phyloP scores from a whole-genome alignment of 495 filamentous ascomycete species.

The Aspergillus cavernicola region DNA sequence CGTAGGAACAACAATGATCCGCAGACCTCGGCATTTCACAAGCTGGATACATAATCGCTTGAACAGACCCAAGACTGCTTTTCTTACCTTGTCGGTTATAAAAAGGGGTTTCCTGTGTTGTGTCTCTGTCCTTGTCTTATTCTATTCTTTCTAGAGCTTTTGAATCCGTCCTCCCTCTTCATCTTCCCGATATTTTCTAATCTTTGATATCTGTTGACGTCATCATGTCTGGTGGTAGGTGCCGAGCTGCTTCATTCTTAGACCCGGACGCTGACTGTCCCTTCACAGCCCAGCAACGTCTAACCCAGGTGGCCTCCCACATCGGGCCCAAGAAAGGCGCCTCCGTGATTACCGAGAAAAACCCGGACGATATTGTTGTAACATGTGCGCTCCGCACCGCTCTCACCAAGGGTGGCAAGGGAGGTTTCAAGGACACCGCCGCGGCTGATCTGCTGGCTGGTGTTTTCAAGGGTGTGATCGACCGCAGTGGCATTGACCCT shows the following conservation, averaged over 20 bases:
- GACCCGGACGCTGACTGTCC: conserved; percentile 1
- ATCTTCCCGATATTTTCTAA: conserved; percentile 1
- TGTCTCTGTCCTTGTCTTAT: conserved; percentile 4
- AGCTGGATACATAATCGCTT: conserved; percentile 28
- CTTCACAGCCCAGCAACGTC: conserved; percentile 53
- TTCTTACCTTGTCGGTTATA: conserved; percentile 9
- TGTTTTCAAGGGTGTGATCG: conserved; percentile 73
- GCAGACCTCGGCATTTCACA: conserved; percentile 36
- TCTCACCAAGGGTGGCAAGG: conserved; percentile 89
- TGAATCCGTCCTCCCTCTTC: conserved; percentile 10
- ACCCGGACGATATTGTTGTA: conserved; percentile 79
- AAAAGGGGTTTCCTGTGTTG: not conserved
- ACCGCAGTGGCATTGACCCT: conserved; percentile 83
- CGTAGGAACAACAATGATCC: conserved; percentile 36
- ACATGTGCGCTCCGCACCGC: conserved; percentile 89
- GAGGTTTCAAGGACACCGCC: conserved; percentile 89
- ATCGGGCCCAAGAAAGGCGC: conserved; percentile 48
- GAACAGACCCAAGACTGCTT: not conserved
- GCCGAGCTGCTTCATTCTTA: too few species aligned
- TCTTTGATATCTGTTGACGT: conserved; percentile 26
- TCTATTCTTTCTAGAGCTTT: conserved; percentile 2
- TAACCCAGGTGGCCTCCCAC: conserved; percentile 62
- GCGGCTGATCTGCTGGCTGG: conserved; percentile 83
- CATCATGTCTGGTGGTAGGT: conserved; percentile 43
- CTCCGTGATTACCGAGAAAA: conserved; percentile 55